Evolutionary conservation across 179 eudicot species (phyloP).

Genomic region (Amaranthus tricolor): DNA sequence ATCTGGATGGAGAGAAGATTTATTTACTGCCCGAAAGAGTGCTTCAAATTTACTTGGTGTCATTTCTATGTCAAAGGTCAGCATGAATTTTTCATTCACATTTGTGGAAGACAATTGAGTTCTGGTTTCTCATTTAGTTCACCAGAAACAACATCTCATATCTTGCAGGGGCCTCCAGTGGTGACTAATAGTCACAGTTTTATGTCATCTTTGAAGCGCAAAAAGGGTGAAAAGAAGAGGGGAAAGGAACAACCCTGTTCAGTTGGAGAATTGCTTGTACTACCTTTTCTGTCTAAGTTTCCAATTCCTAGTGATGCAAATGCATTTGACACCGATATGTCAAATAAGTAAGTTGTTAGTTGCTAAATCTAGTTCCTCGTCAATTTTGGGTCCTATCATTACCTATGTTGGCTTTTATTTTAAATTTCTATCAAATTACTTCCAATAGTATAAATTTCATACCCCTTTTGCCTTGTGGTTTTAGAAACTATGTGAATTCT

Average conservation of each 20-base stretch:
- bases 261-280: constrained; percentile 69
- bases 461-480: neutral
- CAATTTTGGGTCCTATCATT: neutral
- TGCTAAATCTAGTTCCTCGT: neutral
- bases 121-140: constrained; percentile 13
- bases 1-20: constrained; percentile 78
- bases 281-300: constrained; percentile 77
- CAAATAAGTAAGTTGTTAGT: constrained; percentile 50
- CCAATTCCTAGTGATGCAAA: constrained; percentile 49
- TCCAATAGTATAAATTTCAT: neutral
- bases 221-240: constrained; percentile 65
- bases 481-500: neutral
- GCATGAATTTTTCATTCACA: constrained; percentile 1
- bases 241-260: constrained; percentile 52
- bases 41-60: constrained; percentile 80
- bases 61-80: constrained; percentile 74
- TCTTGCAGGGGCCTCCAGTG: constrained; percentile 68
- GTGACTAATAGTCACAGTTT: constrained; percentile 35
- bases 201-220: constrained; percentile 55
- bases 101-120: neutral
- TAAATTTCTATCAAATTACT: neutral
- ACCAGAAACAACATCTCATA: constrained; percentile 1
- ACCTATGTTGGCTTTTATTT: neutral
- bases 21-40: constrained; percentile 76
- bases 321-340: constrained; percentile 34